These are phyloP conservation scores for Sphaerobolus stellatus DNA, from an alignment of 1,284 basidiomycete genomes.

Conservation along the genomic window DNA sequence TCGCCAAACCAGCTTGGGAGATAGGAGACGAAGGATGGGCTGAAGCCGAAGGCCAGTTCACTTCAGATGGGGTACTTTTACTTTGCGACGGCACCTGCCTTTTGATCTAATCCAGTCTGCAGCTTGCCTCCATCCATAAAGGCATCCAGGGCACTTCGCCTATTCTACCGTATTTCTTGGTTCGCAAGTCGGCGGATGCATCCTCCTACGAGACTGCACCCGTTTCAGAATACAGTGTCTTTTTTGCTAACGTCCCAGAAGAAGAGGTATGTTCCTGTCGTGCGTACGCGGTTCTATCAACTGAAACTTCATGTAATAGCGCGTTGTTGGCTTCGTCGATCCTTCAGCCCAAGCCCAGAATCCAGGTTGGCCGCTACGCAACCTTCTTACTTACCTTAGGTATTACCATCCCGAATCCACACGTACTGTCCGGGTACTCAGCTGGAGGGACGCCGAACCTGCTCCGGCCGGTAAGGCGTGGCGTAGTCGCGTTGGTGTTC, in stretches of 20 bases:
- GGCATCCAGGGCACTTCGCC: slow-evolving; percentile 38
- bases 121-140: slow-evolving; percentile 53
- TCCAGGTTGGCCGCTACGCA: slow-evolving; percentile 94
- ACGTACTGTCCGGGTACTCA: slow-evolving; percentile 61
- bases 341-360: slow-evolving; percentile 77
- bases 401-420: slow-evolving; percentile 51
- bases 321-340: slow-evolving; percentile 78
- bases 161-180: slow-evolving; percentile 59
- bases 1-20: slow-evolving; percentile 86
- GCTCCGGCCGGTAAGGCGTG: slow-evolving; percentile 42
- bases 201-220: slow-evolving; percentile 41
- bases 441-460: slow-evolving; percentile 68
- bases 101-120: neutral
- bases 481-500: slow-evolving; percentile 61
- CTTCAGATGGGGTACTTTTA: slow-evolving; percentile 21
- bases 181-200: slow-evolving; percentile 37
- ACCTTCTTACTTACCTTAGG: slow-evolving; percentile 81
- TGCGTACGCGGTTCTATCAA: neutral
- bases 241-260: slow-evolving; percentile 46
- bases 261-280: slow-evolving; percentile 38
- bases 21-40: slow-evolving; percentile 59
- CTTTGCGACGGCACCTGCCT: neutral
- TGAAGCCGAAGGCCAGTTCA: slow-evolving; percentile 40
- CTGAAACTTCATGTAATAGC: slow-evolving; percentile 36
- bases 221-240: slow-evolving; percentile 55